Conservation (phyloP, 371 early-diverging fungal species). For the Mucor piriformis region DNA sequence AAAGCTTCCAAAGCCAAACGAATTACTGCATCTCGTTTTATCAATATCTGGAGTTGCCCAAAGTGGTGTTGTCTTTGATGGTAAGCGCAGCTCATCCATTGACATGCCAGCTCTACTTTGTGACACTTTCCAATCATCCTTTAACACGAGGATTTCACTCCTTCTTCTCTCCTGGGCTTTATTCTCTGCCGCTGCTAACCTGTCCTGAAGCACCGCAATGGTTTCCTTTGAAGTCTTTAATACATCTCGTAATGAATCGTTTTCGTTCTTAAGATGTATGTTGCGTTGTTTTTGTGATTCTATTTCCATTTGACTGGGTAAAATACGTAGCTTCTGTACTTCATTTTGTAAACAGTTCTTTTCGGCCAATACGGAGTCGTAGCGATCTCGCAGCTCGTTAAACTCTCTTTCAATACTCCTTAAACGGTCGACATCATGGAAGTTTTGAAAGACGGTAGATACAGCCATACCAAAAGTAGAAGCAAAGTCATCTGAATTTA, state of each 20-base stretch:
- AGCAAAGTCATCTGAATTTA: constrained; percentile 55
- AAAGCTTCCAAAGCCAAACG: constrained; percentile 10
- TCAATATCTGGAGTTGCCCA: background rate
- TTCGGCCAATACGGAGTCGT: constrained; percentile 24
- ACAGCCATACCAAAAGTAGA: constrained; percentile 31
- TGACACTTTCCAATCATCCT: background rate
- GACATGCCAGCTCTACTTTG: background rate
- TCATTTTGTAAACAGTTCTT: constrained; percentile 26
- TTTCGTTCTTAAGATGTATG: constrained; percentile 22
- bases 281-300: constrained; percentile 16
- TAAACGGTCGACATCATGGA: constrained; percentile 72
- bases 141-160: background rate
- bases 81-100: constrained; percentile 1
- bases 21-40: background rate
- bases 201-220: constrained; percentile 25
- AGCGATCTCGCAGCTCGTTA: constrained; percentile 42
- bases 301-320: constrained; percentile 19
- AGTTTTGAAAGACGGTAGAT: constrained; percentile 62
- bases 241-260: constrained; percentile 28
- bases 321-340: constrained; percentile 23
- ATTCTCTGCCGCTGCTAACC: background rate
- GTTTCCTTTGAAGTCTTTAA: constrained; percentile 36
- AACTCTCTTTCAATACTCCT: constrained; percentile 53
- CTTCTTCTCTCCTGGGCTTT: background rate
- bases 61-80: background rate